Base-by-base conservation (phyloP, 441 rosid genomes). In the Theobroma grandiflorum region DNA sequence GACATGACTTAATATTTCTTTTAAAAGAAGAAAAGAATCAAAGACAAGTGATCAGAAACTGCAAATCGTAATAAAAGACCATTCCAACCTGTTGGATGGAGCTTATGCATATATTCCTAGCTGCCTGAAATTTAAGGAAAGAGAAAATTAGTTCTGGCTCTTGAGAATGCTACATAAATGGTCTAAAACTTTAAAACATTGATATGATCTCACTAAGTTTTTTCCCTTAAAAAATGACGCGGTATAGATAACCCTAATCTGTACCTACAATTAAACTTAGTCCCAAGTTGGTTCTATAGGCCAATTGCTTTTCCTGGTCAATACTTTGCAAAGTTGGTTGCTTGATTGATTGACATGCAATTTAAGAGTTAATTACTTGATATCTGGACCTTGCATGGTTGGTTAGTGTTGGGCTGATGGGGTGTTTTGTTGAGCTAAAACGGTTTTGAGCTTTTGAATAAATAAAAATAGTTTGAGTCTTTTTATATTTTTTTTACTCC, bases 41-140 rank as follows among this genome's bases (percentile, higher is more conserved):
- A 59, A 50, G 76, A 53, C 74, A 76, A 80, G 82, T 74, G 14
- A 79, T 20, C 26, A 72, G 78, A 72, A 47, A 84, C 71, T 37
- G 4, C 14, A 59, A 58, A 69, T 16, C 37, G 49, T 63, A 74
- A 37, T 57, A 26, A 72, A 82, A 62, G 64, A 43, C 66, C 33
- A 81, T 55, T 75, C 89, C 82, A 76, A 97, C 98, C 94, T 97
- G 99, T 84, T 94, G 92, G 72, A 97, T 87, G 81, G 91, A 84
- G 88, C 96, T 91, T 80, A 86, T 76, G 78, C 95, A 91, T 43
- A 84, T 83, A 79, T 90, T 85, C 77, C 89, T 80, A 45, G 87
- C 85, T 33, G 85, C 94, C 98, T 97, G 93, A 84, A 82, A 88
- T 79, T 22, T 38, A 75, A 83, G 79, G 68, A 68, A 47, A 47